Evolutionary conservation across 129 eudicot species (phyloP), one percentile per base, ranked within the genome.

Genomic region (Calendula officinalis): DNA sequence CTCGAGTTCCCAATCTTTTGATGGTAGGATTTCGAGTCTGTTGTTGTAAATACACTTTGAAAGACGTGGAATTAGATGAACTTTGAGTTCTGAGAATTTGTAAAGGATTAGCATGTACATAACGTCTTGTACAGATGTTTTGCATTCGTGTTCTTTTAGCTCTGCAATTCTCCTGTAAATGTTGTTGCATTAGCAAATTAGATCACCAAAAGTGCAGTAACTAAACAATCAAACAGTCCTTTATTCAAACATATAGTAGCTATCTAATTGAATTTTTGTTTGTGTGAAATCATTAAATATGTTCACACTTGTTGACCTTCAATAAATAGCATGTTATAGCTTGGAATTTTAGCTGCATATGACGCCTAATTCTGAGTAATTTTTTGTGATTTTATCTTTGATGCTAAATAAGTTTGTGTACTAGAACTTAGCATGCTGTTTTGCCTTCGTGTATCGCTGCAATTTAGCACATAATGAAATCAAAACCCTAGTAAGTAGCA

Each of bases 1-100:
- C 60, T 88, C 91, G 46, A 92, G 87, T 75, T 85, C 95, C 86
- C 87, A 85, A 68, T 83, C 91, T 60, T 81, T 88, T 5, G 96
- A 77, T 8, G 98, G 96, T 44, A 69, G 58, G 42, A 92, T 81
- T 80, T 92, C 98, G 12, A 92, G 84, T 63, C 98, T 70, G 36
- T 80, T 73, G 39, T 88, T 83, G 66, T 81, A 92, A n/a, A 85
- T 65, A 60, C 98, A 92, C 68, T 80, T 77, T 15, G 84, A 88
- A 64, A 85, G 91, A 60, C 85, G 75, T 0, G 96, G 95, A 39
- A 88, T 70, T 64, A 92, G 53, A 61, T 84, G 89, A 15, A 92
- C 98, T 60, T 77, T 71, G 61, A 88, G 75, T 38, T 83, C 95
- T 0, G 84, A 72, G 78, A 92, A 92, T 48, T 79, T 85, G 82